phyloP scores from a whole-genome alignment of 202 grass and related monocot genomes.

The Sporobolus alterniflorus region DNA sequence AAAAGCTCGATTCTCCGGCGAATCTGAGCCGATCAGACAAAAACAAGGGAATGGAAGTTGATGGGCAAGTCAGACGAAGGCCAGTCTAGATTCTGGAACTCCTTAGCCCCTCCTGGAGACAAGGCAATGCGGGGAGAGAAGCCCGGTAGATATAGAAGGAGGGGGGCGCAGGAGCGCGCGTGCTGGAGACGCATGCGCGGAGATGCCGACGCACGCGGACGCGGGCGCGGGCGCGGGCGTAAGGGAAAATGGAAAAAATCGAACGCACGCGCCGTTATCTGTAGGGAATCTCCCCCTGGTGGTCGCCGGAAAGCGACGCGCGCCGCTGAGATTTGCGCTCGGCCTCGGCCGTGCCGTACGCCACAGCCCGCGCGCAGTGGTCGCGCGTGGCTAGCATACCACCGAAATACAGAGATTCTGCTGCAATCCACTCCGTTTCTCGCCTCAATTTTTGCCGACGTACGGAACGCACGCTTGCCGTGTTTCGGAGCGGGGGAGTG shows the following conservation, averaged over 20 bases:
- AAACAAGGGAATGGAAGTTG: background rate
- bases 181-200: background rate
- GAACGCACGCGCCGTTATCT: slow-evolving; percentile 38
- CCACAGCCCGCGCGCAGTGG: background rate
- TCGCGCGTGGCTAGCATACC: background rate
- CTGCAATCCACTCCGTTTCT: background rate
- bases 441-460: background rate
- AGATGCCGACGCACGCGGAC: background rate
- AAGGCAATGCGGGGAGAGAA: background rate
- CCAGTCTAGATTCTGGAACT: slow-evolving; percentile 19
- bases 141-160: slow-evolving; percentile 25
- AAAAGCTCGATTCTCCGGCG: background rate
- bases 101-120: slow-evolving; percentile 4
- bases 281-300: background rate
- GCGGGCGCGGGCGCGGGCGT: background rate
- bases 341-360: background rate
- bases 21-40: slow-evolving; percentile 18
- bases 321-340: background rate
- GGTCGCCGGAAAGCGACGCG: slow-evolving; percentile 28
- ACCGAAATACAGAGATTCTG: background rate
- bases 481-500: background rate
- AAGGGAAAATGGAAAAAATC: background rate
- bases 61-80: background rate
- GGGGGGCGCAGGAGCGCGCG: background rate
- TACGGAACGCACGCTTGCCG: background rate